Percentiles rank a stretch among this genome's conserved stretches.
Conservation (phyloP, 345 rosid species). For the Pistacia vera region DNA sequence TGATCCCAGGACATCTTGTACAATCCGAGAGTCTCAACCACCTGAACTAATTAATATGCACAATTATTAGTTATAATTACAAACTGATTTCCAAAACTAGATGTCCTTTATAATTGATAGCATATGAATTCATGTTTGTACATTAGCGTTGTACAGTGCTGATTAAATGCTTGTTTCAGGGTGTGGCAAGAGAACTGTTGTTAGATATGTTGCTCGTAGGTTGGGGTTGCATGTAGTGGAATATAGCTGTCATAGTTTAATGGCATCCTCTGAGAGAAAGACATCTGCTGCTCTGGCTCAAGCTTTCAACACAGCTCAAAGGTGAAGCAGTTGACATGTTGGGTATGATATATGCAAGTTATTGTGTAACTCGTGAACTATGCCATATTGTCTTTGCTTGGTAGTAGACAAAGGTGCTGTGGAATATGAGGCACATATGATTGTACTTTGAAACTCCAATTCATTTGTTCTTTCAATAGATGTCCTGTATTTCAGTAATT, state of each 20-base stretch:
- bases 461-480: background rate
- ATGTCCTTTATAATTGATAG: conserved; percentile 6
- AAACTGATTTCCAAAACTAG: background rate
- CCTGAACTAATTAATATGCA: background rate
- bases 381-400: background rate
- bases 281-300: conserved; percentile 75
- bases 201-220: conserved; percentile 71
- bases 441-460: background rate
- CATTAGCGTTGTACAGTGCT: background rate
- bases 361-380: conserved; percentile 10
- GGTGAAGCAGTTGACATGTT: conserved; percentile 49
- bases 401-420: background rate
- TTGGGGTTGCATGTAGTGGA: conserved; percentile 93
- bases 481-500: background rate
- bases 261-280: conserved; percentile 75
- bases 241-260: conserved; percentile 81
- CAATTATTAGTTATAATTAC: background rate
- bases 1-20: background rate
- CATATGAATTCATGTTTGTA: background rate
- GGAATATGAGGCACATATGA: background rate
- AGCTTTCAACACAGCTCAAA: conserved; percentile 82
- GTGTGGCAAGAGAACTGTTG: conserved; percentile 88
- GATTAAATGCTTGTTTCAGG: conserved; percentile 49
- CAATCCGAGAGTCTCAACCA: background rate
- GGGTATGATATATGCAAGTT: conserved; percentile 19